Evolutionary conservation across 495 filamentous ascomycete genomes (phyloP).

Genomic region (Cairneyella variabilis): DNA sequence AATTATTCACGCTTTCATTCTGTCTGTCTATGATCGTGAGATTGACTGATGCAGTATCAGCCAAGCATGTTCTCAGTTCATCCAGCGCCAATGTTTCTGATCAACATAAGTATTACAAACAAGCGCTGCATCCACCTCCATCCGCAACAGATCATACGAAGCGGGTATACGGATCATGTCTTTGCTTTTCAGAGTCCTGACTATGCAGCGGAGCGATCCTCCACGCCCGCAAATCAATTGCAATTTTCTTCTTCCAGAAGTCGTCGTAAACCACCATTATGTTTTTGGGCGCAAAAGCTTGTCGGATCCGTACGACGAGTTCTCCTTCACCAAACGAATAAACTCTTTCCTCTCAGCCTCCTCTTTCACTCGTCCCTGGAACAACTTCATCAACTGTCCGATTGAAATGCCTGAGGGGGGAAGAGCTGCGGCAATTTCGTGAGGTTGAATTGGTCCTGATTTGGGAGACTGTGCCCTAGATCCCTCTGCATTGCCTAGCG

Average conservation of each 20-base stretch:
- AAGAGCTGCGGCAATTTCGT: constrained; percentile 68
- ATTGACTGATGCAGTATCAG: background rate
- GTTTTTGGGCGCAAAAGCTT: constrained; percentile 39
- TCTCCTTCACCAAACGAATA: constrained; percentile 50
- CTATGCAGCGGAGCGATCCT: too few species aligned
- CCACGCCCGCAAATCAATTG: too few species aligned
- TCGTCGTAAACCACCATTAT: too few species aligned
- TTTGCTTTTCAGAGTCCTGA: too few species aligned
- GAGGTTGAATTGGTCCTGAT: constrained; percentile 50
- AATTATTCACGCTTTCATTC: background rate
- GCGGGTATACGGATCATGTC: too few species aligned
- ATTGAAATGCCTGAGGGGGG: constrained; percentile 57
- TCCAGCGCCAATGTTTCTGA: too few species aligned
- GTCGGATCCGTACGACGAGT: constrained; percentile 39
- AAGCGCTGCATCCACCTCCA: too few species aligned
- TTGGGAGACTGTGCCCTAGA: background rate
- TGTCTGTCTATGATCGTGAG: background rate
- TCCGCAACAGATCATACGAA: too few species aligned
- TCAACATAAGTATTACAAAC: too few species aligned
- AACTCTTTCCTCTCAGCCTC: constrained; percentile 40
- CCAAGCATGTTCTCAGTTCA: background rate
- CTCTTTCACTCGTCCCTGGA: constrained; percentile 56
- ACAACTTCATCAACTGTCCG: constrained; percentile 54
- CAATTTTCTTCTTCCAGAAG: too few species aligned
- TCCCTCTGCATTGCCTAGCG: background rate